These are phyloP conservation scores for Penicillium sp. DNA, from an alignment of 2,329 filamentous ascomycete genomes.

Conservation along the genomic window DNA sequence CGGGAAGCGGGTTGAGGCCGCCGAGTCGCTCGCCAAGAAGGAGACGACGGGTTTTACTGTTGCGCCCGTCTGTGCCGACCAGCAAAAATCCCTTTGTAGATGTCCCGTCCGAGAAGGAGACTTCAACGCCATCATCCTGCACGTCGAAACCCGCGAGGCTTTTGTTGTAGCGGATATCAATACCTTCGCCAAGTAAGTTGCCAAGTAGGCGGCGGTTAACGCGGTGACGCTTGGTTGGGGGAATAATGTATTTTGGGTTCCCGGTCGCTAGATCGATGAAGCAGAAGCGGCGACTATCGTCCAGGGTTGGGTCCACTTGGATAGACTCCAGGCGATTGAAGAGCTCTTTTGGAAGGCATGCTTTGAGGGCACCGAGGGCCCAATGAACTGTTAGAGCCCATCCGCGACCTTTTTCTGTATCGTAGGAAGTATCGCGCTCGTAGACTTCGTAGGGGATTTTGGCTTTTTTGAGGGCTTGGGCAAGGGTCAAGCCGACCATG, in stretches of 20 bases:
- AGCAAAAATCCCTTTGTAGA: neutral
- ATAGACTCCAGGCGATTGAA: neutral
- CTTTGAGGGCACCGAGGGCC: neutral
- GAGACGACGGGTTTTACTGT: neutral
- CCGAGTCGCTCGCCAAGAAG: neutral
- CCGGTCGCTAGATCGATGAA: neutral
- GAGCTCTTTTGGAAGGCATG: neutral
- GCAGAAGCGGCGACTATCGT: neutral
- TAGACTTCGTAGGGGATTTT: neutral
- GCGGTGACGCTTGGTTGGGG: neutral
- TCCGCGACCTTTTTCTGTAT: neutral
- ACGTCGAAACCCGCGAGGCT: neutral
- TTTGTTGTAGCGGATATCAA: neutral
- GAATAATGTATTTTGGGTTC: neutral
- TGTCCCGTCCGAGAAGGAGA: neutral
- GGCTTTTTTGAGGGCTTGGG: neutral
- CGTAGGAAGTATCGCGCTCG: neutral
- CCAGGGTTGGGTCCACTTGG: neutral
- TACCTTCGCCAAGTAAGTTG: neutral
- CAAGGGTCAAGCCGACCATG: neutral
- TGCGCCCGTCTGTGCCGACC: neutral
- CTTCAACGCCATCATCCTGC: neutral
- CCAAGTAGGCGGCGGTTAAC: neutral
- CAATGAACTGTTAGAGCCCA: neutral
- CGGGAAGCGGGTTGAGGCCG: neutral